Base-by-base conservation (phyloP, 805 yeast species). In the Hanseniaspora meyeri region DNA sequence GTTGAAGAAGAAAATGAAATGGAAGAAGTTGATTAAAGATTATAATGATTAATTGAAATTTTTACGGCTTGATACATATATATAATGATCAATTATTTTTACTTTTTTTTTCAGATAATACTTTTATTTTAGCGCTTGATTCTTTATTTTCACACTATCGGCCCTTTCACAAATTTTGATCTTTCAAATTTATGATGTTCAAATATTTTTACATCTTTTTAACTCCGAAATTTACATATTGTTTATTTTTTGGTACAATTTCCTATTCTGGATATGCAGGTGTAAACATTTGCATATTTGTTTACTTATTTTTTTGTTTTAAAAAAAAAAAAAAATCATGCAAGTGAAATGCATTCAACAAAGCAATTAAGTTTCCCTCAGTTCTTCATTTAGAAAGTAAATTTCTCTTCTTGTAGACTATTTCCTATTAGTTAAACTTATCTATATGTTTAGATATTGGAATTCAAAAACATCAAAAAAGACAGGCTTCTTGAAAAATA, bases 1-100 rank as follows among this genome's bases (percentile, higher is more conserved):
- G 31, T 27, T 40, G 58, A 50, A 38, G 58, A 49, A 56, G 58
- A 50, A n/a, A 83, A 95, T 62, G 95, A 89, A 70, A 93, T 91
- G 98, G 98, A 91, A 81, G 98, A 91, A 79, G 97, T 91, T 73
- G 98, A 91, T 76, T 91, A 86, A 72, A 36, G 27, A 47, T 12
- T 43, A 16, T 45, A 45, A 42, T 42, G 31, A 39, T 17, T 31
- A 9, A 11, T 19, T 45, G 17, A 16, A 3, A 43, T 51, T 45
- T 32, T 40, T 34, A 46, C 49, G 49, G 49, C 29, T 24, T 12
- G 5, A 46, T 43, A 34, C n/a, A 46, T 9, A 19, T 42, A 42
- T 14, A 51, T 24, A 43, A 20, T 27, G 16, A 16, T 29, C 40
- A 32, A 17, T 50, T 19, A 14, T 10, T 24, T 24, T 24, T 12